These are phyloP conservation scores for Brassica juncea DNA, from an alignment of 345 rosid species.

Conservation along the genomic window DNA sequence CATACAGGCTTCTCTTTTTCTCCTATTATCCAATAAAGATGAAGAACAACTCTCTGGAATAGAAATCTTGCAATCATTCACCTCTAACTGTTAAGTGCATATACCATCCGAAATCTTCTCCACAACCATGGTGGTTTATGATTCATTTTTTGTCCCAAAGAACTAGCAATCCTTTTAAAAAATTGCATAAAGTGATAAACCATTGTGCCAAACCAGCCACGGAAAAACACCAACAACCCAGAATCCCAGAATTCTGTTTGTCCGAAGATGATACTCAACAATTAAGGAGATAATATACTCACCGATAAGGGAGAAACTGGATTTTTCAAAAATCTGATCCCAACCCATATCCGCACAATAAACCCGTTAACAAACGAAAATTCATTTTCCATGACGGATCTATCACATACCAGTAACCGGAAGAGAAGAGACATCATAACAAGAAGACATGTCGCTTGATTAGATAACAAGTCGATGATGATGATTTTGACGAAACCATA, in stretches of 20 bases:
- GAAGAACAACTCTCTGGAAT: no score
- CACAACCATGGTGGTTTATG: not conserved
- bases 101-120: not conserved
- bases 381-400: not conserved
- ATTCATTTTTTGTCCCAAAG: not conserved
- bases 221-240: not conserved
- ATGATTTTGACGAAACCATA: not conserved
- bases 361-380: not conserved
- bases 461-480: not conserved
- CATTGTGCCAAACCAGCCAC: not conserved
- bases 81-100: no score
- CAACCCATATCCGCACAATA: not conserved
- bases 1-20: no score
- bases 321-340: not conserved
- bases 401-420: not conserved
- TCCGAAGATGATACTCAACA: not conserved
- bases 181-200: not conserved
- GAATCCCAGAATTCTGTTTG: not conserved
- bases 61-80: not conserved
- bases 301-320: not conserved
- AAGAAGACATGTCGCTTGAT: not conserved
- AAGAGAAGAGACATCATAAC: not conserved
- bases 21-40: no score
- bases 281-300: not conserved
- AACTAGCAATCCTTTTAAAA: not conserved